These are phyloP conservation scores for maize (Zea mays) DNA, from an alignment of 176 grass and related monocot species.

Conservation along the genomic window Zm-B73-REFERENCE-NAM-5.0 NC_050100.1:18669501-18670000, in stretches of 20 bases:
- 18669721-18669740: background rate
- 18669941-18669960: background rate
- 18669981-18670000: slow-evolving; percentile 1
- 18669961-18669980: background rate
- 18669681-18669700: background rate
- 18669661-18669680: slow-evolving; percentile 10
- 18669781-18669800: slow-evolving; percentile 1
- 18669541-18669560: background rate
- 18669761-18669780: background rate
- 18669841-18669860: too few species aligned
- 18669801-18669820: background rate
- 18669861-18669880: background rate
- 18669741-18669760: background rate
- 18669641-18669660: too few species aligned
- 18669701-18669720: slow-evolving; percentile 1
- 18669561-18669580: background rate
- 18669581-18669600: background rate
- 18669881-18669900: slow-evolving; percentile 20
- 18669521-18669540: background rate
- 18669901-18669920: slow-evolving; percentile 4
- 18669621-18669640: too few species aligned
- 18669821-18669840: background rate
- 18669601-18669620: too few species aligned
- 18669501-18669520: slow-evolving; percentile 5
- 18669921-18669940: slow-evolving; percentile 2